phyloP scores from a whole-genome alignment of 371 early-diverging fungal species.

The Phascolomyces articulosus region DNA sequence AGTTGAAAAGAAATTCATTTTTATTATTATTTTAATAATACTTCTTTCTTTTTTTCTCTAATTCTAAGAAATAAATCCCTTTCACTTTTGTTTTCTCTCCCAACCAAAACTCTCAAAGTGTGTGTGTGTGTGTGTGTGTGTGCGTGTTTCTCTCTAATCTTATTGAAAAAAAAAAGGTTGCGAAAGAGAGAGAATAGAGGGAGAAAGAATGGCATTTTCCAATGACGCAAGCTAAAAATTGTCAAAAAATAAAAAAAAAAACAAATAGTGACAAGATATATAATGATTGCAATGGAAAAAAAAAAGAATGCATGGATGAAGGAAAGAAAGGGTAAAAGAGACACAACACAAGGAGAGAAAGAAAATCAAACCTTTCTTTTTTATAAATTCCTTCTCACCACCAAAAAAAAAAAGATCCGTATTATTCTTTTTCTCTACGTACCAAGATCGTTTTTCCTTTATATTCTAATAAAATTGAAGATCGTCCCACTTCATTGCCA shows the following conservation, averaged over 20 bases:
- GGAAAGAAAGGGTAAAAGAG: background rate
- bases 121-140: no score
- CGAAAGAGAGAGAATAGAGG: no score
- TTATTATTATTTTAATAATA: background rate
- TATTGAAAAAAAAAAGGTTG: no score
- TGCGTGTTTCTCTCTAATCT: no score
- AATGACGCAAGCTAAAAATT: no score
- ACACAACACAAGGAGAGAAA: constrained; percentile 1
- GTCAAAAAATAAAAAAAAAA: background rate
- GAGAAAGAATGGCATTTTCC: no score
- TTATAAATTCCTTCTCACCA: background rate
- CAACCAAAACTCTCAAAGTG: no score
- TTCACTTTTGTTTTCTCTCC: background rate
- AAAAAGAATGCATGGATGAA: background rate
- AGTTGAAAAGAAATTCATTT: constrained; percentile 5
- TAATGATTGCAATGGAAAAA: background rate
- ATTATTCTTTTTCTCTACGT: constrained; percentile 19
- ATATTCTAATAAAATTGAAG: constrained; percentile 96
- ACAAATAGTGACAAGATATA: background rate
- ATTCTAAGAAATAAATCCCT: background rate
- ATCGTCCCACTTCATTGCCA: constrained; percentile 99
- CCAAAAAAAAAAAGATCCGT: background rate
- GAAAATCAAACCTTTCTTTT: background rate
- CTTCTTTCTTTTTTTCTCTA: background rate
- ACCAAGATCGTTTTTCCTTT: constrained; percentile 97